Evolutionary conservation across 2,329 filamentous ascomycete species (phyloP).

Genomic region (Byssochlamys sp.): DNA sequence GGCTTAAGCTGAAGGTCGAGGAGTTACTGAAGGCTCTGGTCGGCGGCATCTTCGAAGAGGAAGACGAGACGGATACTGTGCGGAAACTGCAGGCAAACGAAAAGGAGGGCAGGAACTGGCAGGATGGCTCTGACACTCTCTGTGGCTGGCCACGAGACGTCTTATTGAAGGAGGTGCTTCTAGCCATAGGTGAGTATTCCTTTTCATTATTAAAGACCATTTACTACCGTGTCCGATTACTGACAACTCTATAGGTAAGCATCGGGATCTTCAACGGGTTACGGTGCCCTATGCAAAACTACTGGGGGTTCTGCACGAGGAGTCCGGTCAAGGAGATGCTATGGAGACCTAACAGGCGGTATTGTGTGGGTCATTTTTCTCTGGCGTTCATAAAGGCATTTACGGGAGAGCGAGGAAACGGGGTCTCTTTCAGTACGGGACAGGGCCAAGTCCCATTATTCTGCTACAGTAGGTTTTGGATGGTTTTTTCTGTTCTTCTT

Average conservation of each 20-base stretch:
- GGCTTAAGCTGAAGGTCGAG: slow-evolving; percentile 77
- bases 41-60: slow-evolving; percentile 55
- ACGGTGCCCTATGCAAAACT: slow-evolving; percentile 89
- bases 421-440: background rate
- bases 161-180: slow-evolving; percentile 77
- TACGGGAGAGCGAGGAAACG: background rate
- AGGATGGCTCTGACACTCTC: slow-evolving; percentile 54
- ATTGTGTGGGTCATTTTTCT: slow-evolving; percentile 1
- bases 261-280: slow-evolving; percentile 82
- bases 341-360: slow-evolving; percentile 23
- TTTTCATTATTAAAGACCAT: slow-evolving; percentile 1
- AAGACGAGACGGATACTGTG: slow-evolving; percentile 41
- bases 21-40: slow-evolving; percentile 76
- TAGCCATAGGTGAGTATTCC: slow-evolving; percentile 69
- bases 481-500: background rate
- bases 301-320: slow-evolving; percentile 47
- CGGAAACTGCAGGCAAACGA: slow-evolving; percentile 18
- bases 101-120: slow-evolving; percentile 36
- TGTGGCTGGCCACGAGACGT: slow-evolving; percentile 88
- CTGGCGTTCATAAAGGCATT: slow-evolving; percentile 11
- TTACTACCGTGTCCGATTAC: slow-evolving; percentile 4
- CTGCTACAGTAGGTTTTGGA: slow-evolving; percentile 1
- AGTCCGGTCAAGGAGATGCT: slow-evolving; percentile 22
- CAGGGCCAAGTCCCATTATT: background rate
- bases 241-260: slow-evolving; percentile 62